These are phyloP conservation scores for Dendrobium catenatum DNA, from an alignment of 106 monocot genomes.

Conservation along the genomic window DNA sequence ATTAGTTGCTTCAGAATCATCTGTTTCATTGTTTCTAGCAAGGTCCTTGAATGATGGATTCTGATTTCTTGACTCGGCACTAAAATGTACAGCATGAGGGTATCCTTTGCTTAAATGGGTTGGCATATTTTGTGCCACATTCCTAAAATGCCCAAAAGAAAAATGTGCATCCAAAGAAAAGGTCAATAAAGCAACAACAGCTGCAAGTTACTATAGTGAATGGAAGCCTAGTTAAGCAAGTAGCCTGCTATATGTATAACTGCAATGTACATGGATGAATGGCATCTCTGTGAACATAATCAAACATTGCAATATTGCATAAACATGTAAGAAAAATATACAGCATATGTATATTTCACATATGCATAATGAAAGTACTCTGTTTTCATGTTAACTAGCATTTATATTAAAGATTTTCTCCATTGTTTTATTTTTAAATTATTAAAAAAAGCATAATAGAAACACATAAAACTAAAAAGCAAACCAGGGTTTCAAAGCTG, in stretches of 20 bases:
- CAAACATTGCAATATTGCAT: background rate
- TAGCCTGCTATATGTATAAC: background rate
- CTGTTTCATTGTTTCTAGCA: slow-evolving; percentile 28
- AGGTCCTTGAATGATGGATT: slow-evolving; percentile 47
- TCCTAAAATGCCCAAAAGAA: slow-evolving; percentile 29
- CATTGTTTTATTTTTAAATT: background rate
- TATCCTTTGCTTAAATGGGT: slow-evolving; percentile 35
- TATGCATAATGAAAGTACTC: background rate
- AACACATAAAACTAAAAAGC: background rate
- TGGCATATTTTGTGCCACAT: slow-evolving; percentile 27
- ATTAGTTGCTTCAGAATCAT: slow-evolving; percentile 32
- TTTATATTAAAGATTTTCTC: background rate
- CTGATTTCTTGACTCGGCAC: slow-evolving; percentile 35
- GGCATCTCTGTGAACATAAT: background rate
- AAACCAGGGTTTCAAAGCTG: too few relatives aligned
- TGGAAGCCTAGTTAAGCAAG: background rate
- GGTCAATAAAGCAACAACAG: background rate
- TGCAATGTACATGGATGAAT: background rate
- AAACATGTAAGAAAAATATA: background rate
- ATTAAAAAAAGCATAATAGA: background rate
- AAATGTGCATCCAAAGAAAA: background rate
- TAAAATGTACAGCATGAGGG: slow-evolving; percentile 31
- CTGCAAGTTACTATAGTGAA: background rate
- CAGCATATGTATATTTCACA: background rate
- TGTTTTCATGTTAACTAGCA: background rate